Evolutionary conservation across 2,329 filamentous ascomycete species (phyloP), one percentile per base, ranked within the genome.

Genomic region (Tolypocladium album): DNA sequence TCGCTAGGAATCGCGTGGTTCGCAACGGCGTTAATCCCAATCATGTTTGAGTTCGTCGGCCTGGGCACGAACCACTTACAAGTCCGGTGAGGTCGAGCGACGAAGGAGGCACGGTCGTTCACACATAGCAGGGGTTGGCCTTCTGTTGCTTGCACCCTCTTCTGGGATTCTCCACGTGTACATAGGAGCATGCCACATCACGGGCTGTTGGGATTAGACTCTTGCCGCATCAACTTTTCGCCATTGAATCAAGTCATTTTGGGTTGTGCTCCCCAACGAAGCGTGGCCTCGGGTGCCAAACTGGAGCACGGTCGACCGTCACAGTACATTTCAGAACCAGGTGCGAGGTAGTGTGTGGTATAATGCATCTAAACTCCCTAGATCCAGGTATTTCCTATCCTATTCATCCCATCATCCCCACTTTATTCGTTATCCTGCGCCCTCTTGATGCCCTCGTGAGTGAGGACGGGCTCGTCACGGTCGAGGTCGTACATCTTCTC

Each of bases 1-100:
- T 24, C 2, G 3, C 53, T 55, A 91, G 90, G 90, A 55, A 96
- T 96, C 72, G 91, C 82, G 58, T 92, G 87, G 86, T 78, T 95
- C 61, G 89, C 90, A 2, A 86, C 90, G 1, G 89, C 90, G 65
- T 78, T 82, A n/a, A 87, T 88, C 64, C 89, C 89, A 0, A 76
- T 90, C 34, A 72, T 90, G 47, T 92, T 94, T 69, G 83, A 90
- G 69, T 64, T 83, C 55, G 71, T 87, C 39, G 78, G 80, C 3
- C 64, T 82, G 53, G 79, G 79, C 36, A 76, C 77, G n/a, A 76
- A 73, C 58, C 75, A 76, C 61, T 65, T 75, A 17, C 61, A 66
- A 56, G 40, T 65, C 50, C 62, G 61, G 60, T 64, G 58, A 66
- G 3, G 50, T 38, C 20, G 13, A 13, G 50, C 31, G 24, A 31